Conservation (phyloP, 306 rosid genomes). For the Inga leiocalycina region DNA sequence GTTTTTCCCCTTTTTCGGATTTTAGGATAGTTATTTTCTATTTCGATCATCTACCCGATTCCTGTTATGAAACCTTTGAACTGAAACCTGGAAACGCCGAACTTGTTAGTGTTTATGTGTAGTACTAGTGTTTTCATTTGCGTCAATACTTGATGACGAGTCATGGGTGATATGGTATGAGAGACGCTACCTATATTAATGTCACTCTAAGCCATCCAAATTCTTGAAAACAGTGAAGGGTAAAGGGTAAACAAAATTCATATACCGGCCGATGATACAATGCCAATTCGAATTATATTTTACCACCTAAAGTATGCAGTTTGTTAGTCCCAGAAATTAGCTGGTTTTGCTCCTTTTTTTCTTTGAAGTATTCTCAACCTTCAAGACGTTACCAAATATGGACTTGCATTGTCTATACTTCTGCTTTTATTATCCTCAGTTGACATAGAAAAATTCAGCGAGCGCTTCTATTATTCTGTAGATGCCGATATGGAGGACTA, state of each 20-base stretch:
- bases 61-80: background rate
- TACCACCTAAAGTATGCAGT: background rate
- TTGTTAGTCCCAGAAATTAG: background rate
- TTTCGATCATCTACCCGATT: constrained; percentile 19
- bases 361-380: background rate
- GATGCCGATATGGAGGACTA: constrained; percentile 99
- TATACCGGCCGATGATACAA: background rate
- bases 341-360: background rate
- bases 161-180: background rate
- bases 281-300: background rate
- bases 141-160: background rate
- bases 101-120: background rate
- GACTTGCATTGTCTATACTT: background rate
- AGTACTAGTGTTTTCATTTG: constrained; percentile 20
- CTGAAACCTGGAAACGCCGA: constrained; percentile 11
- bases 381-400: background rate
- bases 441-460: background rate
- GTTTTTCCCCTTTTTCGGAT: background rate
- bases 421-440: background rate
- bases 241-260: background rate
- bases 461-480: constrained; percentile 38
- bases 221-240: background rate
- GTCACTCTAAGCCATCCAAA: constrained; percentile 6
- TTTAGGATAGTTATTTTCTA: constrained; percentile 5
- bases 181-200: constrained; percentile 1